Base-by-base conservation (phyloP, 1,284 basidiomycete species). In the Ganoderma resinaceum region DNA sequence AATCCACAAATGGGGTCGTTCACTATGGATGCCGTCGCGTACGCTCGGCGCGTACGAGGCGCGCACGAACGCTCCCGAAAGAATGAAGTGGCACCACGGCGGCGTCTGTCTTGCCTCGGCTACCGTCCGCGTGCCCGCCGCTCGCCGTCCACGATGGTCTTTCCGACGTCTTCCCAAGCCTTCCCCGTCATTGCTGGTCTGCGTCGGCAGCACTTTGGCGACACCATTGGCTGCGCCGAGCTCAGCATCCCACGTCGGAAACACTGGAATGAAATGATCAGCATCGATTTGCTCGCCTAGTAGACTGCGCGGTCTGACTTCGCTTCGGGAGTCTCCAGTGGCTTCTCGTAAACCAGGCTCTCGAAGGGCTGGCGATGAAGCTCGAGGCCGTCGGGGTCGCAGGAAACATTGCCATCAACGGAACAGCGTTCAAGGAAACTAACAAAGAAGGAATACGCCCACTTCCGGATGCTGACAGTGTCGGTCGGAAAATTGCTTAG, bases 21-120 rank as follows among this genome's bases (percentile, higher is more conserved):
- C 52, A 31, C 18, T 12, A 20, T 23, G n/a, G 35, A 40, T 38
- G 42, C 31, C 42, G 29, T 63, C 66, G 69, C 64, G 58, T 63
- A n/a, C n/a, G n/a, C n/a, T n/a, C 42, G 29, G 61, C 66, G 69
- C 64, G 58, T 63, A 68, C n/a, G 14, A 6, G 37, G 38, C 59
- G 53, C 66, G 66, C 65, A 49, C 53, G 59, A 46, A 46, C 52
- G 52, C 65, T 23, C 8, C 9, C 23, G 46, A 49, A 23, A 23
- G n/a, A 23, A 49, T n/a, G 46, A 49, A n/a, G 11, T 9, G 46
- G 46, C 46, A n/a, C 20, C 9, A 37, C 20, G 58, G 37, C n/a
- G 23, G 37, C n/a, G 37, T 3, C 42, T 31, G 37, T 20, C 61
- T 52, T 62, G 53, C 62, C 58, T 58, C 67, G 63, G 59, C 35